Evolutionary conservation across 129 eudicot species (phyloP), one percentile per base, ranked within the genome.

Genomic region (Ambrosia trifida): DNA sequence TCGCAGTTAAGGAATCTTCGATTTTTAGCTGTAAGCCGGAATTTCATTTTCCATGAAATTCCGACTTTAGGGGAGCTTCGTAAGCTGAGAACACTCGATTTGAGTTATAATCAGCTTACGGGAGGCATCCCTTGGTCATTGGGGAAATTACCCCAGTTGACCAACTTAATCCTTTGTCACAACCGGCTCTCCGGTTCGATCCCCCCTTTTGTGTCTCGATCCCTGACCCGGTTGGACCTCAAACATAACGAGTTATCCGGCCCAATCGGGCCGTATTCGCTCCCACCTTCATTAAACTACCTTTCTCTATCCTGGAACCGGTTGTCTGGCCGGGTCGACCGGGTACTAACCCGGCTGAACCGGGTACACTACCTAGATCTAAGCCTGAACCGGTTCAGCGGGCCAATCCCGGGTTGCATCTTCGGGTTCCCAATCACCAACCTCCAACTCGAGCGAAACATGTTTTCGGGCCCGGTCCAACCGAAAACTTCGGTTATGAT

Each of bases 181-280:
- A 59, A 59, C 2, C 65, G 33, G 7, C 65, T 59, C 43, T 59
- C 65, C 10, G 65, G 65, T 32, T 12, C 65, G 7, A 6, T 59
- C 0, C 65, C 65, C 19, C 65, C 65, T 30, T 59, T 59, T 18
- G 11, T 59, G 5, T 30, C 65, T 3, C 10, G 2, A 31, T 12
- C 65, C 65, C 65, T 59, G n/a, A 59, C 65, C 11, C 65, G 65
- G 6, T 31, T 59, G 33, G 65, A 59, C 65, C 65, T 59, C 10
- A 59, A 59, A 59, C 65, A 31, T 9, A 59, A 59, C 65, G 65
- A 59, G 6, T 32, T 59, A 32, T 30, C 65, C 65, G 65, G 65
- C 33, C 35, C 65, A 4, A 59, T 59, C 2, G 20, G 11, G 1
- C 65, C 11, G 10, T 59, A 30, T n/a, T 59, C 11, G 0, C 65